These are phyloP conservation scores for Cymbidium sinense DNA, from an alignment of 106 monocot genomes.

Conservation along the genomic window DNA sequence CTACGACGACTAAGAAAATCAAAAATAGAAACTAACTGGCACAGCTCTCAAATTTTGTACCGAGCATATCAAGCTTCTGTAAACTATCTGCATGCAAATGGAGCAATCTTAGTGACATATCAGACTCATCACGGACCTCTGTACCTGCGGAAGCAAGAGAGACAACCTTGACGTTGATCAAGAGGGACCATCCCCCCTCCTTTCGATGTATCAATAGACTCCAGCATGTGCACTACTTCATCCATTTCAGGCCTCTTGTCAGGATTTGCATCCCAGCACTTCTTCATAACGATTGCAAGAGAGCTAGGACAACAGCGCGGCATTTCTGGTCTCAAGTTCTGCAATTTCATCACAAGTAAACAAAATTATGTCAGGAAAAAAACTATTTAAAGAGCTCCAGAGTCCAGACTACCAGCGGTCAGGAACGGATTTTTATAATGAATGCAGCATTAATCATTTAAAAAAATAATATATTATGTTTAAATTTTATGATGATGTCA, in stretches of 20 bases:
- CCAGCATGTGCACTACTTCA: constrained; percentile 23
- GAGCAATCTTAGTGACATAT: background rate
- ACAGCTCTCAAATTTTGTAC: background rate
- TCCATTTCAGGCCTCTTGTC: constrained; percentile 24
- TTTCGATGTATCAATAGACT: constrained; percentile 27
- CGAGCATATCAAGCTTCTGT: background rate
- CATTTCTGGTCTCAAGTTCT: constrained; percentile 32
- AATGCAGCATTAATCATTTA: no score
- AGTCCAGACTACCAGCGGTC: no score
- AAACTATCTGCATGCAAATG: background rate
- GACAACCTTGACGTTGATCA: constrained; percentile 25
- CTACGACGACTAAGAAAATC: background rate
- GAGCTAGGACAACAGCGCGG: constrained; percentile 29
- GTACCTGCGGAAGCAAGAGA: constrained; percentile 13
- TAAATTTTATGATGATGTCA: no score
- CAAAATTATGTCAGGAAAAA: background rate
- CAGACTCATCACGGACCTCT: constrained; percentile 12
- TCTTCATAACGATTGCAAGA: constrained; percentile 25
- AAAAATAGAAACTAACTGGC: background rate
- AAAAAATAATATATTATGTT: no score
- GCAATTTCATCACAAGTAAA: background rate
- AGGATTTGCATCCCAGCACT: constrained; percentile 31
- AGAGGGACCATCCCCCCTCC: constrained; percentile 28
- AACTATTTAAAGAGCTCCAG: background rate
- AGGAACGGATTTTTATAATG: no score